Evolutionary conservation across 2,329 filamentous ascomycete species (phyloP).

Genomic region (Rhexocercosporidium sp.): DNA sequence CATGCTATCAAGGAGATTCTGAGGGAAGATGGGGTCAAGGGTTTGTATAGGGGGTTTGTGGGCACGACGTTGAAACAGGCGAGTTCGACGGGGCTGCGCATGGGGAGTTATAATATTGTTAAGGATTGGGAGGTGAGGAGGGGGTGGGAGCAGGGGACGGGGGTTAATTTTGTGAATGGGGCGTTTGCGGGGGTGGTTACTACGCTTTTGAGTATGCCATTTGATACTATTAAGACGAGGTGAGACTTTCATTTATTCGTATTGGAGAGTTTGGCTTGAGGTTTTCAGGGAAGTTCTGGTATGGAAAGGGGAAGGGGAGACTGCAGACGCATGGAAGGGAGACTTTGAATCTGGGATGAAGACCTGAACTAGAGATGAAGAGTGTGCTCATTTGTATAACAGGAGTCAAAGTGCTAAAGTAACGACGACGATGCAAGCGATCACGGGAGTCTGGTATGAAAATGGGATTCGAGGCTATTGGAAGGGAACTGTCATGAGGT

Average conservation of each 20-base stretch:
- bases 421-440: conserved; percentile 60
- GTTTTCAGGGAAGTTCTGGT: background rate
- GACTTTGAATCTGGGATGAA: background rate
- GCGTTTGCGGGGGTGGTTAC: conserved; percentile 65
- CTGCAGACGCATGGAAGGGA: background rate
- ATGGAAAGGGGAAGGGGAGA: background rate
- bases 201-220: conserved; percentile 63
- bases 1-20: conserved; percentile 45
- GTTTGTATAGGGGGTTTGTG: conserved; percentile 51
- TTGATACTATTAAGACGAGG: conserved; percentile 68
- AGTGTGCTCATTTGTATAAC: background rate
- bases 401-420: conserved; percentile 61
- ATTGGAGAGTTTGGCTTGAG: background rate
- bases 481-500: conserved; percentile 71
- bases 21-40: conserved; percentile 47
- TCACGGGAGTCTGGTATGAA: conserved; percentile 58
- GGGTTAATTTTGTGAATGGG: conserved; percentile 65
- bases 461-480: conserved; percentile 66
- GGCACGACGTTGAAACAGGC: conserved; percentile 55
- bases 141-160: conserved; percentile 45
- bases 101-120: conserved; percentile 55
- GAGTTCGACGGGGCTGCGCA: conserved; percentile 52
- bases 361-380: no score
- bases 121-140: conserved; percentile 51
- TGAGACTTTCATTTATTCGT: background rate